Evolutionary conservation across 2,329 filamentous ascomycete genomes (phyloP).

Genomic region (Penicillium sclerotigenum): DNA sequence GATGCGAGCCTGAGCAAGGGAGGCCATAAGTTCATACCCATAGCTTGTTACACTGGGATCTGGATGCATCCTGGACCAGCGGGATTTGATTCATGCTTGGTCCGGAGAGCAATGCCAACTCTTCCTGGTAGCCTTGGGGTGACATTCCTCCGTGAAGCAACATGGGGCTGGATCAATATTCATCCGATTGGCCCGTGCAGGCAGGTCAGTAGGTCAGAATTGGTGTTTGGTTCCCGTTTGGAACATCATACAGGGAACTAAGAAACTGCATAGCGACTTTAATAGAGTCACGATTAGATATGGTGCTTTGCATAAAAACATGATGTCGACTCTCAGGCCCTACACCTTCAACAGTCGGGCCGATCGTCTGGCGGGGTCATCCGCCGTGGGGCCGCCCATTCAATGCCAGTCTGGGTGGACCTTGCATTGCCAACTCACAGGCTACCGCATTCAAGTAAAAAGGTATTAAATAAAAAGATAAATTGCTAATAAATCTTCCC

Average conservation of each 20-base stretch:
- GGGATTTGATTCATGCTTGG: constrained; percentile 19
- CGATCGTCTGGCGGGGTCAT: neutral
- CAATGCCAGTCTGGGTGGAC: neutral
- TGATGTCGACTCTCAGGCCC: neutral
- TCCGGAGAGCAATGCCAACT: constrained; percentile 1
- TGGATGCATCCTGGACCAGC: constrained; percentile 2
- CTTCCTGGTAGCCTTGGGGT: neutral
- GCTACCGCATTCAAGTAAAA: neutral
- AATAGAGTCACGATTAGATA: neutral
- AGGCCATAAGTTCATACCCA: constrained; percentile 15
- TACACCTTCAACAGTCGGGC: neutral
- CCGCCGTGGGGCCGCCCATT: constrained; percentile 4
- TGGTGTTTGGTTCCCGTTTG: neutral
- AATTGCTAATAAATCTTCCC: neutral
- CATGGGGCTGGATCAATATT: constrained; percentile 9
- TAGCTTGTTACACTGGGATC: constrained; percentile 15
- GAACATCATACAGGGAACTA: too few relatives aligned
- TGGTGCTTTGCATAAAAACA: neutral
- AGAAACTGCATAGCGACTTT: too few relatives aligned
- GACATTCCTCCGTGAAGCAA: neutral
- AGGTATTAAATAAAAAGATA: neutral
- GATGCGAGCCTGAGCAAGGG: constrained; percentile 2
- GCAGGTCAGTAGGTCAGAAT: too few relatives aligned
- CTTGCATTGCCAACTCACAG: neutral
- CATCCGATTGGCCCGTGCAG: constrained; percentile 7